Evolutionary conservation across 495 filamentous ascomycete genomes (phyloP).

Genomic region (Penicillium diatomitis): DNA sequence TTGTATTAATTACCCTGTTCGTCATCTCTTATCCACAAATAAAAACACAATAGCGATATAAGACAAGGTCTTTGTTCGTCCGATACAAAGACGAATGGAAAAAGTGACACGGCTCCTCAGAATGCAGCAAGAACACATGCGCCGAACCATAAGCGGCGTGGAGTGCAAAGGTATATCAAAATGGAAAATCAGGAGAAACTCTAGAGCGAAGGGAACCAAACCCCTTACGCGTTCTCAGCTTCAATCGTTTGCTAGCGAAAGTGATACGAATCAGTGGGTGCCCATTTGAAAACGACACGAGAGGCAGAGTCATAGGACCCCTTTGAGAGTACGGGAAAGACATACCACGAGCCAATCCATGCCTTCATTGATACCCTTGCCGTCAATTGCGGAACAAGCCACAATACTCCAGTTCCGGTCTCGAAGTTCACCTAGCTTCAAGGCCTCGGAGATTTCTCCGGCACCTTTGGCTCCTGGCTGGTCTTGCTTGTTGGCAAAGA

Average conservation of each 20-base stretch:
- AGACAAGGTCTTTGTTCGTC: slow-evolving; percentile 24
- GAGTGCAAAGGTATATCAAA: slow-evolving; percentile 25
- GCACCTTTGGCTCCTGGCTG: slow-evolving; percentile 95
- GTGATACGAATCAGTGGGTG: slow-evolving; percentile 7
- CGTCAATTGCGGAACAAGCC: slow-evolving; percentile 91
- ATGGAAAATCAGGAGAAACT: slow-evolving; percentile 21
- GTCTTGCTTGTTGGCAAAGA: slow-evolving; percentile 99
- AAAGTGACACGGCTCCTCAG: slow-evolving; percentile 11
- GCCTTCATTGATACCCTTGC: slow-evolving; percentile 84
- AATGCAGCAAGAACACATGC: slow-evolving; percentile 14
- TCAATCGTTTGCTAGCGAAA: slow-evolving; percentile 36
- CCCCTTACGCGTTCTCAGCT: slow-evolving; percentile 37
- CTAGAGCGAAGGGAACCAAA: slow-evolving; percentile 27
- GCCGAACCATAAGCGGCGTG: slow-evolving; percentile 8
- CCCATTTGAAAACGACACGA: neutral
- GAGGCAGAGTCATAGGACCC: neutral
- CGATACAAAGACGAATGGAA: slow-evolving; percentile 19
- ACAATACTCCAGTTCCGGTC: slow-evolving; percentile 99
- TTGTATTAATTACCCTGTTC: slow-evolving; percentile 33
- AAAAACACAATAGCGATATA: slow-evolving; percentile 31
- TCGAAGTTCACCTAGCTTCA: slow-evolving; percentile 79
- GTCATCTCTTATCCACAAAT: slow-evolving; percentile 13
- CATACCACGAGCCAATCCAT: slow-evolving; percentile 99
- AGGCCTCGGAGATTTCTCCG: slow-evolving; percentile 88
- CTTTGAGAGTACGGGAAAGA: slow-evolving; percentile 6